Evolutionary conservation across 1,284 basidiomycete species (phyloP).

Genomic region (Ganoderma sinense): DNA sequence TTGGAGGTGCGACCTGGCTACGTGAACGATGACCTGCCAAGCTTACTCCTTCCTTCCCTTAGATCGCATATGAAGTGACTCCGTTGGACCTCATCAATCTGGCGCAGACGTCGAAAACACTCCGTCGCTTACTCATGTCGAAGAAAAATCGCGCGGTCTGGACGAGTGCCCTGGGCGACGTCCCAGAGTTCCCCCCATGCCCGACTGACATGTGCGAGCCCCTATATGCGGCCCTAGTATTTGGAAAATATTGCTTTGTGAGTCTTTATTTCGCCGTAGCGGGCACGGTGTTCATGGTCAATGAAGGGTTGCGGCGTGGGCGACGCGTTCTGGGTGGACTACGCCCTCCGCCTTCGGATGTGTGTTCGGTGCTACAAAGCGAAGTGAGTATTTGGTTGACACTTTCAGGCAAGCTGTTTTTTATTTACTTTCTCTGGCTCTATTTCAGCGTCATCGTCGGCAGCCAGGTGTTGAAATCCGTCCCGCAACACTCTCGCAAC

Average conservation of each 20-base stretch:
- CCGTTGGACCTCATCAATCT: neutral
- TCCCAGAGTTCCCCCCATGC: neutral
- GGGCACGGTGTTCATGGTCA: neutral
- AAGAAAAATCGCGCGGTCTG: neutral
- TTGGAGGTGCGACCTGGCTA: no score
- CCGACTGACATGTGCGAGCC: constrained; percentile 20
- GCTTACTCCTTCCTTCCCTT: no score
- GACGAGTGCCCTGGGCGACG: neutral
- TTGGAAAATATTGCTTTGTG: constrained; percentile 11
- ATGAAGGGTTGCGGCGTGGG: neutral
- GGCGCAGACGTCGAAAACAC: neutral
- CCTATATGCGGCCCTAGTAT: constrained; percentile 33
- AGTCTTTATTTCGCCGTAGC: neutral
- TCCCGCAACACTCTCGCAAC: neutral
- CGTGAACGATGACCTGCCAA: no score
- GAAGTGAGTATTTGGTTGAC: neutral
- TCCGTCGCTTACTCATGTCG: neutral
- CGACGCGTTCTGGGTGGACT: neutral
- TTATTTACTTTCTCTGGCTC: no score
- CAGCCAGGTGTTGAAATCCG: neutral
- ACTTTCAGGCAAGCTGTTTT: no score
- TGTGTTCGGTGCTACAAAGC: neutral
- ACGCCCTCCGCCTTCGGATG: neutral
- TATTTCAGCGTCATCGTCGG: neutral
- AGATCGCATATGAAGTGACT: neutral